phyloP scores from a whole-genome alignment of 1,284 basidiomycete species.

The Volvariella volvacea region DNA sequence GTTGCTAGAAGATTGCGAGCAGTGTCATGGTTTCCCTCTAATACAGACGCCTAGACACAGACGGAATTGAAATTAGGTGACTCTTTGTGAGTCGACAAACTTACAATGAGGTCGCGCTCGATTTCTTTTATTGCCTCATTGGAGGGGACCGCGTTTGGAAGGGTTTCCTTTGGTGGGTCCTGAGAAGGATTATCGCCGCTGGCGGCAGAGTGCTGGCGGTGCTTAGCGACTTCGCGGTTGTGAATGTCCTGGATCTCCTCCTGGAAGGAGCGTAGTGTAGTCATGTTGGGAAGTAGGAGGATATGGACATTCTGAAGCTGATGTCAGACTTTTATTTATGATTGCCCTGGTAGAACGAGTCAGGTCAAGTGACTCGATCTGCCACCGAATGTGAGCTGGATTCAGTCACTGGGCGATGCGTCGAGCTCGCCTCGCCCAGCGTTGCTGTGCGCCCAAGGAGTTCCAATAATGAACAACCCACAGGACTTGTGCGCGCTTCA shows the following conservation, averaged over 20 bases:
- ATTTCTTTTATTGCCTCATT: not conserved
- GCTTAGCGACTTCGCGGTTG: conserved; percentile 53
- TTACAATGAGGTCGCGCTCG: not conserved
- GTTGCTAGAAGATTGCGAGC: conserved; percentile 61
- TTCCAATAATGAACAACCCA: conserved; percentile 9
- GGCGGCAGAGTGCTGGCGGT: conserved; percentile 35
- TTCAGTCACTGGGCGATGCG: not conserved
- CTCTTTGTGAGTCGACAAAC: not conserved
- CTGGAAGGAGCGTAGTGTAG: conserved; percentile 64
- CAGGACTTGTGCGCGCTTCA: too few species aligned
- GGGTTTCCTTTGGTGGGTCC: conserved; percentile 23
- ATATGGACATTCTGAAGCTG: not conserved
- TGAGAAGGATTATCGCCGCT: conserved; percentile 28
- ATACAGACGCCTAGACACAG: not conserved
- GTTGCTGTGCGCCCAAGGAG: conserved; percentile 6
- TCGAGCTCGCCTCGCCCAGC: not conserved
- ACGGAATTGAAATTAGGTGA: not conserved
- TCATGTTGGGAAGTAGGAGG: conserved; percentile 32
- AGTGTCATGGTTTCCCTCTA: conserved; percentile 31
- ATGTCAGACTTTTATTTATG: not conserved
- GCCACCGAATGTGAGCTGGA: not conserved
- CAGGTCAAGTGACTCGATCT: conserved; percentile 8
- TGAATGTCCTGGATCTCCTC: conserved; percentile 70
- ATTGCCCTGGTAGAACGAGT: conserved; percentile 12
- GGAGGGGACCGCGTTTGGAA: conserved; percentile 22